Evolutionary conservation across 2,329 filamentous ascomycete species (phyloP).

Genomic region (Claviceps sp.): DNA sequence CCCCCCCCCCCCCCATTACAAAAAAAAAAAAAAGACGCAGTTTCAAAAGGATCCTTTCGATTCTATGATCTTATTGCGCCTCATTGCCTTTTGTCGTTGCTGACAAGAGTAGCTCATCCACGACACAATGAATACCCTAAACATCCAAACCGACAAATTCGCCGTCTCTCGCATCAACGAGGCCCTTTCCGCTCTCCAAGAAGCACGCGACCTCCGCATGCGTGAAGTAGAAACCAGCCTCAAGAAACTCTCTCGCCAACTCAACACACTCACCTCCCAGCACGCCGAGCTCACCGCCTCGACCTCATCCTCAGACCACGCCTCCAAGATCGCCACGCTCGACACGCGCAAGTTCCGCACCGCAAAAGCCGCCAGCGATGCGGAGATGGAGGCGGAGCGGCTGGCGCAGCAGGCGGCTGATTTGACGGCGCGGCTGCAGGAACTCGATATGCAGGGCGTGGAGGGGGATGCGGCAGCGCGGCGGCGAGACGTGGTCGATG

Average conservation of each 20-base stretch:
- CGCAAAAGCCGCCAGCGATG: slow-evolving; percentile 78
- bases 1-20: too few relatives aligned
- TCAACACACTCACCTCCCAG: slow-evolving; percentile 61
- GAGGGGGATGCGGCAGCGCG: slow-evolving; percentile 42
- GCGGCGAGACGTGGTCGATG: slow-evolving; percentile 37
- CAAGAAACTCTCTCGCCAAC: slow-evolving; percentile 60
- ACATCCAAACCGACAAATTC: slow-evolving; percentile 76
- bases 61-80: too few relatives aligned
- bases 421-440: slow-evolving; percentile 59
- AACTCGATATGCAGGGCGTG: slow-evolving; percentile 75
- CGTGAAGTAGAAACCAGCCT: slow-evolving; percentile 54
- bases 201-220: slow-evolving; percentile 67
- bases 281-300: slow-evolving; percentile 61
- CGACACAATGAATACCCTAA: slow-evolving; percentile 89
- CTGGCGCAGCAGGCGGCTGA: slow-evolving; percentile 65
- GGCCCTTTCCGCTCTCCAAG: slow-evolving; percentile 69
- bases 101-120: slow-evolving; percentile 33
- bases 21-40: background rate
- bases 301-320: slow-evolving; percentile 69
- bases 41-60: too few relatives aligned
- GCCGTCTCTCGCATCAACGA: slow-evolving; percentile 74
- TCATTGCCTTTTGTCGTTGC: background rate
- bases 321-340: slow-evolving; percentile 69
- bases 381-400: slow-evolving; percentile 93
- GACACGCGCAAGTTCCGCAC: slow-evolving; percentile 91